phyloP scores from a whole-genome alignment of 1,284 basidiomycete species.

The Leucoagaricus sp. region DNA sequence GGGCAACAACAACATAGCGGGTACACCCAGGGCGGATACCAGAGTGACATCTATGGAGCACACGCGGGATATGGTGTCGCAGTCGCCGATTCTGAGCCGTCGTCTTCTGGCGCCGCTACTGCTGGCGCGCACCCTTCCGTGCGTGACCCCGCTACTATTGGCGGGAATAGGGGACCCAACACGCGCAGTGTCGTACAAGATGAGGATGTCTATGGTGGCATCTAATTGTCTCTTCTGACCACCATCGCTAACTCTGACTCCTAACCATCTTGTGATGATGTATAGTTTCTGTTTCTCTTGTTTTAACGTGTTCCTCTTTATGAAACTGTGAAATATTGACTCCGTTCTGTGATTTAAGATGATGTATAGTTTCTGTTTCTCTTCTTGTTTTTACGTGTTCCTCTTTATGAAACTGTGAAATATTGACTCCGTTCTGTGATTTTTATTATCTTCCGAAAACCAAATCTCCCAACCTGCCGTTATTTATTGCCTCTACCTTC shows the following conservation, averaged over 20 bases:
- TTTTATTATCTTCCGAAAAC: not conserved
- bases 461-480: not conserved
- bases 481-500: not conserved
- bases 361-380: not conserved
- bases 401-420: not conserved
- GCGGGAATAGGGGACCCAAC: constrained; percentile 1
- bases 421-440: not conserved
- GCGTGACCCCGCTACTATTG: not conserved
- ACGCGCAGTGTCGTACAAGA: constrained; percentile 13
- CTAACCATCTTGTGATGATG: not conserved
- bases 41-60: constrained; percentile 17
- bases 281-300: not conserved
- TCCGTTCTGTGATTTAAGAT: not conserved
- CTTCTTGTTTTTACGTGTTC: not conserved
- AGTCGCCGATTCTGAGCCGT: constrained; percentile 15
- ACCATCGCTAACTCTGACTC: not conserved
- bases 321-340: not conserved
- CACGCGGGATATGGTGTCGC: constrained; percentile 13
- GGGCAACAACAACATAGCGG: constrained; percentile 22
- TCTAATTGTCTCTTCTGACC: constrained; percentile 11
- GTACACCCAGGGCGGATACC: constrained; percentile 13
- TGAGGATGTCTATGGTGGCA: constrained; percentile 21
- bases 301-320: not conserved
- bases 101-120: constrained; percentile 1
- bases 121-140: constrained; percentile 5